Conservation (phyloP, 2,329 filamentous ascomycete genomes). For the Hirsutella rhossiliensis region DNA sequence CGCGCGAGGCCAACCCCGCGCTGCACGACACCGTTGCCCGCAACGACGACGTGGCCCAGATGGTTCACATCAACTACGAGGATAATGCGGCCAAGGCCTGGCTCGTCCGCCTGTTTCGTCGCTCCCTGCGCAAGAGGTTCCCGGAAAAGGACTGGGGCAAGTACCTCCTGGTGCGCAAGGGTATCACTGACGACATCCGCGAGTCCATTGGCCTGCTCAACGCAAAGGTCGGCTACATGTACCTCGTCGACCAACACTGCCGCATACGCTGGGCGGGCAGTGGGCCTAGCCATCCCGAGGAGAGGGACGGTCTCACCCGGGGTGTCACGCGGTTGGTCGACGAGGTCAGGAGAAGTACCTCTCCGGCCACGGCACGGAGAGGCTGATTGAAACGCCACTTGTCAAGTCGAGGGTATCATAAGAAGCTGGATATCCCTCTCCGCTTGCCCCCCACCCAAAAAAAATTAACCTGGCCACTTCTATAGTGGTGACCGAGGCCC, state of each 20-base stretch:
- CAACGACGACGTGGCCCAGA: conserved; percentile 49
- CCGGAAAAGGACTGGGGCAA: conserved; percentile 41
- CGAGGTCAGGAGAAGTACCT: conserved; percentile 34
- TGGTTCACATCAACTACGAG: conserved; percentile 81
- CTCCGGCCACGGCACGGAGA: conserved; percentile 2
- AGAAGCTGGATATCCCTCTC: not conserved
- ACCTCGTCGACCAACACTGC: conserved; percentile 77
- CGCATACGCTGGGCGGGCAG: conserved; percentile 92
- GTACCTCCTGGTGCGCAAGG: conserved; percentile 50
- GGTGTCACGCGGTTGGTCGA: conserved; percentile 50
- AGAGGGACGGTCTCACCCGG: conserved; percentile 54
- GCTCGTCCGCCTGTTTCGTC: conserved; percentile 45
- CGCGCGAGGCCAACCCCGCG: conserved; percentile 53
- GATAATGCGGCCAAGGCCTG: conserved; percentile 59
- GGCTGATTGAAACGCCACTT: conserved; percentile 7
- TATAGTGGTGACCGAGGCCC: not conserved
- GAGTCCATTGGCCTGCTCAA: conserved; percentile 65
- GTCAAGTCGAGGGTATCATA: conserved; percentile 2
- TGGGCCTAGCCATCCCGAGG: conserved; percentile 50
- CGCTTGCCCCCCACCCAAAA: not conserved
- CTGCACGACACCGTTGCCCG: conserved; percentile 49
- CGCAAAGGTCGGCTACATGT: conserved; percentile 86
- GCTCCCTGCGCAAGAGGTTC: conserved; percentile 36
- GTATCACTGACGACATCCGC: conserved; percentile 47
- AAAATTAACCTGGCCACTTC: not conserved